Percentiles rank a stretch among this genome's conserved stretches.
Conservation (phyloP, 202 grass and related monocot genomes). For the Schoenoplectus tabernaemontani region DNA sequence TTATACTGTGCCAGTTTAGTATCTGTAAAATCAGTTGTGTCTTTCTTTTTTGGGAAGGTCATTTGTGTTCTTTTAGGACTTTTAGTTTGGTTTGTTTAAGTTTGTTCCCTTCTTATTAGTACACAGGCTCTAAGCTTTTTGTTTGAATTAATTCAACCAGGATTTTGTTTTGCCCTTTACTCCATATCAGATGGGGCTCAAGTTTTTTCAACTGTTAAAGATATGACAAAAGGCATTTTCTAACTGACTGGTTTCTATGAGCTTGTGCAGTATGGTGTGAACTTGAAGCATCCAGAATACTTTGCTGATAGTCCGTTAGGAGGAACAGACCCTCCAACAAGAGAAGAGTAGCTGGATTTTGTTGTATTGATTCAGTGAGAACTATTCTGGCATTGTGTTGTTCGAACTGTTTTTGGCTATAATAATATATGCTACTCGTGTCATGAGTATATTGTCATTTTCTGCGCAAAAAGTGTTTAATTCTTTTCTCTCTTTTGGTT, state of each 20-base stretch:
- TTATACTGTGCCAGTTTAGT: neutral
- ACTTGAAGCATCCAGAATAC: conserved; percentile 90
- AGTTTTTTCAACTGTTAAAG: neutral
- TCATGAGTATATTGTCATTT: neutral
- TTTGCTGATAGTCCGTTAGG: conserved; percentile 74
- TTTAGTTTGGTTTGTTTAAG: neutral
- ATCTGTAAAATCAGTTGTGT: neutral
- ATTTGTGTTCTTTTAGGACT: neutral
- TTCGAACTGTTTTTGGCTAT: neutral
- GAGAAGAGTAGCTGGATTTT: conserved; percentile 42
- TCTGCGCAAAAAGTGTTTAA: neutral
- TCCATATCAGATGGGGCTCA: neutral
- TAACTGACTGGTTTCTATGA: neutral
- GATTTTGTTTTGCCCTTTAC: neutral
- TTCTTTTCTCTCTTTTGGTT: neutral
- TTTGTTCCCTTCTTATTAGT: neutral
- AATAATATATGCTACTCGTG: conserved; percentile 1
- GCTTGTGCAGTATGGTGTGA: conserved; percentile 69
- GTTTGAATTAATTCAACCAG: neutral
- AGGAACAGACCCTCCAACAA: conserved; percentile 59
- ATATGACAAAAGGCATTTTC: neutral
- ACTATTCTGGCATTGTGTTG: neutral
- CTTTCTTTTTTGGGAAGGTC: neutral
- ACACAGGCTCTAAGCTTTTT: neutral
- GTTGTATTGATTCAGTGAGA: neutral